Base-by-base conservation (phyloP, 441 rosid genomes). In the Adansonia grandidieri region DNA sequence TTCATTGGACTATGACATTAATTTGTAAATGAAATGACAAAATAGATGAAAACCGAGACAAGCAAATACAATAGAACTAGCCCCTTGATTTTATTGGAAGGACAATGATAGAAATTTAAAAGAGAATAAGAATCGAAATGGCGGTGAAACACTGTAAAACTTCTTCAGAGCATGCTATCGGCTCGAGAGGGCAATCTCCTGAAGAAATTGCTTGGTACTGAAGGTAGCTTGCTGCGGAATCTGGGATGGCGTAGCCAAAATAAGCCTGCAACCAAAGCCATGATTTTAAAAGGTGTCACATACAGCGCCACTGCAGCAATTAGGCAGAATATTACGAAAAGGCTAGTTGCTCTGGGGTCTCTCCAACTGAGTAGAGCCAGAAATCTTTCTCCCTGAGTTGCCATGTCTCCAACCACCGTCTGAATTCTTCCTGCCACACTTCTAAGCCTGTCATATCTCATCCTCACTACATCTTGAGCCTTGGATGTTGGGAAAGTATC, bases 381-480 rank as follows among this genome's bases (percentile, higher is more conserved):
- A 77, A 88, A 82, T 77, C 90, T 87, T 72, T 89, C 94, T 67
- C 88, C 92, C 71, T 89, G 94, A 0, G 88, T 90, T 63, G 94
- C 94, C 78, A 86, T 87, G 66, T 90, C 94, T 57, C 92, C 92
- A 28, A 90, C 90, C 69, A 90, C 94, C 9, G 90, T 89, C 80
- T 90, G 92, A 15, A 90, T 88, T 81, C 93, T 80, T 65, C 92
- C 94, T 0, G 92, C 94, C 40, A 90, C 91, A 65, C 92, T 90
- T 79, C 94, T 84, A 10, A 85, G 85, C 78, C 94, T 81, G 77
- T 90, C 94, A 67, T 90, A 90, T 84, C 94, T 87, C 92, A 90
- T 90, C 79, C 90, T 83, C 45, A 80, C 89, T 51, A 89, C 89
- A 76, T 90, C 94, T 19, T 80, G 87, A 61, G 83, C 84, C 61